Conservation (phyloP, 768 basidiomycete species). For the Pulveroboletus frians region DNA sequence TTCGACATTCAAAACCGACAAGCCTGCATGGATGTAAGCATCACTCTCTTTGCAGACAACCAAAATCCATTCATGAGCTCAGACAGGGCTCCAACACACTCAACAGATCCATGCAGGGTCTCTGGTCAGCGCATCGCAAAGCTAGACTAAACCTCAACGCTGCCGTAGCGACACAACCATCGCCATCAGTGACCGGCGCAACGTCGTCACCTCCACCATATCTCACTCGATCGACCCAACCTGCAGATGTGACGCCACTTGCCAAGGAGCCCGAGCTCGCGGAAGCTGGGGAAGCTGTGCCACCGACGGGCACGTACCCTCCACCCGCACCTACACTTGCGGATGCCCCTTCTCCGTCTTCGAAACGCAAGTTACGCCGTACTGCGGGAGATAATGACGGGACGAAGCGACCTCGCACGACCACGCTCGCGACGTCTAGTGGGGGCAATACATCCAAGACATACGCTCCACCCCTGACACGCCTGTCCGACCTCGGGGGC, state of each 20-base stretch:
- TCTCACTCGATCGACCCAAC: conserved; percentile 11
- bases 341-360: conserved; percentile 22
- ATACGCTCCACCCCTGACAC: conserved; percentile 64
- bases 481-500: conserved; percentile 85
- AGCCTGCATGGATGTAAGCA: conserved; percentile 16
- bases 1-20: background rate
- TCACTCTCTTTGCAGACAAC: background rate
- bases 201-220: background rate
- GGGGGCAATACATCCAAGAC: conserved; percentile 27
- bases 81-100: conserved; percentile 71
- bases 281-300: conserved; percentile 2
- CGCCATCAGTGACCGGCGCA: background rate
- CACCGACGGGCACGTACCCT: conserved; percentile 8
- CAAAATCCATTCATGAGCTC: conserved; percentile 21
- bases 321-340: background rate
- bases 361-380: conserved; percentile 64
- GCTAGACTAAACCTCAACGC: conserved; percentile 66
- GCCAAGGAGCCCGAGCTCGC: conserved; percentile 15
- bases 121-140: conserved; percentile 67
- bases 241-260: conserved; percentile 22
- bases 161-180: background rate
- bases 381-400: conserved; percentile 39
- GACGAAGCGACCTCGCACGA: conserved; percentile 52
- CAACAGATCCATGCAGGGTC: conserved; percentile 74
- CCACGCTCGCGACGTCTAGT: conserved; percentile 11